Base-by-base conservation (phyloP, 176 grass and related monocot genomes). In the Avena sativa region DNA sequence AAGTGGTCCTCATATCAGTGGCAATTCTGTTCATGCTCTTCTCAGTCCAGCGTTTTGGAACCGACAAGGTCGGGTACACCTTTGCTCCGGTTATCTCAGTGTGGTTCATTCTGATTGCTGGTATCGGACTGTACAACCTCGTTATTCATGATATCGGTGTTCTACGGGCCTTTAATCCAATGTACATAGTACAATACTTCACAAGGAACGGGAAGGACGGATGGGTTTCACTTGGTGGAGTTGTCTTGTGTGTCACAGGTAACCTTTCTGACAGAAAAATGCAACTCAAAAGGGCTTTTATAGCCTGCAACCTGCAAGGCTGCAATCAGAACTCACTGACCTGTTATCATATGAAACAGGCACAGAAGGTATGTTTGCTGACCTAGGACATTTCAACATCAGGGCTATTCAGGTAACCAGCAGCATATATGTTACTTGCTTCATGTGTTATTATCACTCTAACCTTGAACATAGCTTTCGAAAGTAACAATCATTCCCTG, bases 281-380 rank as follows among this genome's bases (percentile, higher is more conserved):
- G 76, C 57, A 78, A 26, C 50, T 79, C 67, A 43, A 85, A 36
- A 85, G 6, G 14, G 15, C 76, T 44, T 80, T 17, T 47, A 20
- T 72, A 21, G 71, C 44, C 17, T 76, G 49, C 62, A 53, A n/a
- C 43, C 19, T 72, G 4, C 9, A 62, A 82, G 64, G 1, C 38
- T 71, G 79, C 23, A 30, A 78, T 77, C 74, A 74, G 36, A 87
- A 82, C 76, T 32, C 17, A 0, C 74, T 48, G 81, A 76, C 34
- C 56, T 28, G 14, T 36, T 67, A 67, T 67, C 30, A 34, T 83
- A 48, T 68, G 80, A 2, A 84, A 91, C 87, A 97, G 91, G 93
- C 79, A 94, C 93, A 9, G 93, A 98, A 83, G 91, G 87, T 0
- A 90, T 98, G 89, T 95, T 92, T 92, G 95, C 95, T 74, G 91